phyloP scores from a whole-genome alignment of 148 eudicot genomes.

The Rhododendron kiyosumense region DNA sequence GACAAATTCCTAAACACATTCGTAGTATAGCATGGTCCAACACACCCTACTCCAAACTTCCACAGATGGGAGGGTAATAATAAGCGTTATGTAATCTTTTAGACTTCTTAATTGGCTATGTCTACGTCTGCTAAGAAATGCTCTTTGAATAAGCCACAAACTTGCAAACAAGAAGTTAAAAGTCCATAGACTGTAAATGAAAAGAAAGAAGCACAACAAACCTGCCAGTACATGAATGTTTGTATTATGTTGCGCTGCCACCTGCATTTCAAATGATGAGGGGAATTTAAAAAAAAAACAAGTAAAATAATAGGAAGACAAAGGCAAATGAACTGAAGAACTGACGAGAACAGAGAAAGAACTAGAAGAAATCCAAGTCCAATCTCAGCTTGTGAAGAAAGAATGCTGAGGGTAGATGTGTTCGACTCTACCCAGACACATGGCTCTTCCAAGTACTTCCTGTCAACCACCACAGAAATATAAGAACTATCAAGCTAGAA shows the following conservation, averaged over 20 bases:
- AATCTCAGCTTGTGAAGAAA: slow-evolving; percentile 90
- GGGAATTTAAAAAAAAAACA: background rate
- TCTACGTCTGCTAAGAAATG: background rate
- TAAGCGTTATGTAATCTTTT: background rate
- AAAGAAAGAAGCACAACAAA: slow-evolving; percentile 13
- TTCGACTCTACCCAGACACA: slow-evolving; percentile 99
- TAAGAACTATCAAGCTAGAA: background rate
- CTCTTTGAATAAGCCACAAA: background rate
- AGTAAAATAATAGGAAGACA: background rate
- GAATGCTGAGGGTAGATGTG: slow-evolving; percentile 74
- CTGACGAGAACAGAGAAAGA: slow-evolving; percentile 84
- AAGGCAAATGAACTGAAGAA: slow-evolving; percentile 7
- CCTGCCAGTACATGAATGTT: slow-evolving; percentile 99
- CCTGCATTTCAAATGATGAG: slow-evolving; percentile 38
- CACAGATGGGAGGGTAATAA: background rate
- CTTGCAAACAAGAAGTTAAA: background rate
- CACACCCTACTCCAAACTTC: background rate
- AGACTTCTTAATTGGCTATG: background rate
- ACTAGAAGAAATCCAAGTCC: slow-evolving; percentile 90
- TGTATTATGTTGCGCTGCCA: slow-evolving; percentile 96
- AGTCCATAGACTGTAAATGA: background rate
- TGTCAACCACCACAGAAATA: slow-evolving; percentile 22
- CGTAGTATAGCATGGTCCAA: background rate
- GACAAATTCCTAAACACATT: background rate
- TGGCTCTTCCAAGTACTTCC: slow-evolving; percentile 89